phyloP scores from a whole-genome alignment of 257 asterid genomes.

The Nicotiana obtusifolia region DNA sequence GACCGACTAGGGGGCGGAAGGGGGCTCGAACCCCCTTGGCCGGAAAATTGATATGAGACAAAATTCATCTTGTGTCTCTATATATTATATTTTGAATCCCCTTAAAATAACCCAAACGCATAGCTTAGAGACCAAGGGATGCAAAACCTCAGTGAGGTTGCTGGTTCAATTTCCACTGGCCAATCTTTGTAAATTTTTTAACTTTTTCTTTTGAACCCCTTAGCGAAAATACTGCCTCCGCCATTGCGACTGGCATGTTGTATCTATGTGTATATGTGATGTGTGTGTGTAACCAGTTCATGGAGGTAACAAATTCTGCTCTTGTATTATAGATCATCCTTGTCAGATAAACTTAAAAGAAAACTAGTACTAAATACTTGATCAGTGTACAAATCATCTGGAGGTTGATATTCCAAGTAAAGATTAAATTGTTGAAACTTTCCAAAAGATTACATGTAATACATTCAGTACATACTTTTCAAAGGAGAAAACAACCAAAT shows the following conservation, averaged over 20 bases:
- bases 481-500: neutral
- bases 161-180: too few species aligned
- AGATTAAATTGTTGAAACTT: neutral
- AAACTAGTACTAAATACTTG: neutral
- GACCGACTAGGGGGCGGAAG: neutral
- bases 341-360: neutral
- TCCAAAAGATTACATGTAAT: neutral
- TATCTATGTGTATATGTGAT: neutral
- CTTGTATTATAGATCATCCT: neutral
- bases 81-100: too few species aligned
- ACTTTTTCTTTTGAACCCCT: too few species aligned
- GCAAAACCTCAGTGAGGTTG: too few species aligned
- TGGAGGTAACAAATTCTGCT: neutral
- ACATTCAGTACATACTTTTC: neutral
- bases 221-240: too few species aligned
- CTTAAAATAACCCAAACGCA: too few species aligned
- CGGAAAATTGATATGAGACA: too few species aligned
- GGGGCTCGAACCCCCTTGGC: too few species aligned
- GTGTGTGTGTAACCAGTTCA: neutral
- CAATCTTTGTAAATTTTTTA: too few species aligned
- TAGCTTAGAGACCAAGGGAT: too few species aligned
- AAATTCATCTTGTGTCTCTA: too few species aligned
- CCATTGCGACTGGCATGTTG: neutral
- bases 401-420: neutral
- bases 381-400: neutral